These are phyloP conservation scores for Apiotrichum akiyoshidainum DNA, from an alignment of 1,284 basidiomycete genomes.

Conservation along the genomic window DNA sequence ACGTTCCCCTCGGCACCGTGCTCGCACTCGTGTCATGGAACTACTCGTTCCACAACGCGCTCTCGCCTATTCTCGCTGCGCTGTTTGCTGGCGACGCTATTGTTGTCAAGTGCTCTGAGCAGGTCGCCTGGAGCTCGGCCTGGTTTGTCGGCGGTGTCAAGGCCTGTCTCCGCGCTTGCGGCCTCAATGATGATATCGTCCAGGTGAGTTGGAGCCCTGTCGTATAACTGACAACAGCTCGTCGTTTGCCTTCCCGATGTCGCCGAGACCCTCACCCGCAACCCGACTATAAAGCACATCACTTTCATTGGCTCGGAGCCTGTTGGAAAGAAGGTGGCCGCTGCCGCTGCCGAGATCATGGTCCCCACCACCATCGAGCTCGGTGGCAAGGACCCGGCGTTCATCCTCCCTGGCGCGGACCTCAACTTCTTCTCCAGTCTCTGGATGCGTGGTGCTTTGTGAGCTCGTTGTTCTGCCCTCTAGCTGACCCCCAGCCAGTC, in stretches of 20 bases:
- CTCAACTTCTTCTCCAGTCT: constrained; percentile 54
- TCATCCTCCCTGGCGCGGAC: constrained; percentile 54
- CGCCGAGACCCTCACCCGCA: constrained; percentile 75
- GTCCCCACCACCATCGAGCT: constrained; percentile 88
- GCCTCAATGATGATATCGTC: constrained; percentile 74
- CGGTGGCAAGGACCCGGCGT: constrained; percentile 61
- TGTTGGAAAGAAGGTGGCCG: constrained; percentile 78
- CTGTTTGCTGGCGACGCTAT: constrained; percentile 88
- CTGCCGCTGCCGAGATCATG: constrained; percentile 76
- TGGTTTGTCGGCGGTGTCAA: constrained; percentile 78
- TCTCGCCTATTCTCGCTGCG: constrained; percentile 86
- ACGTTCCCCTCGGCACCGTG: constrained; percentile 91
- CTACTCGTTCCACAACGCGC: constrained; percentile 76
- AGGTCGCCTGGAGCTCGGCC: constrained; percentile 79
- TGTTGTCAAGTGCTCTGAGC: constrained; percentile 88
- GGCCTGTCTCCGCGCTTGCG: constrained; percentile 69
- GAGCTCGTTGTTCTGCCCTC: constrained; percentile 47
- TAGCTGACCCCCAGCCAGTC: constrained; percentile 10
- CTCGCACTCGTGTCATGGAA: constrained; percentile 85
- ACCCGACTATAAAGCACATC: constrained; percentile 67
- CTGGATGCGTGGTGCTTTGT: constrained; percentile 83
- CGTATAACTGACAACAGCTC: constrained; percentile 43
- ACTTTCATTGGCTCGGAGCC: constrained; percentile 85
- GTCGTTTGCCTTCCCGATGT: constrained; percentile 85
- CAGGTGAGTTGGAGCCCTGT: constrained; percentile 55